phyloP scores from a whole-genome alignment of 2,329 filamentous ascomycete species.

The Diaporthe vaccinii region DNA sequence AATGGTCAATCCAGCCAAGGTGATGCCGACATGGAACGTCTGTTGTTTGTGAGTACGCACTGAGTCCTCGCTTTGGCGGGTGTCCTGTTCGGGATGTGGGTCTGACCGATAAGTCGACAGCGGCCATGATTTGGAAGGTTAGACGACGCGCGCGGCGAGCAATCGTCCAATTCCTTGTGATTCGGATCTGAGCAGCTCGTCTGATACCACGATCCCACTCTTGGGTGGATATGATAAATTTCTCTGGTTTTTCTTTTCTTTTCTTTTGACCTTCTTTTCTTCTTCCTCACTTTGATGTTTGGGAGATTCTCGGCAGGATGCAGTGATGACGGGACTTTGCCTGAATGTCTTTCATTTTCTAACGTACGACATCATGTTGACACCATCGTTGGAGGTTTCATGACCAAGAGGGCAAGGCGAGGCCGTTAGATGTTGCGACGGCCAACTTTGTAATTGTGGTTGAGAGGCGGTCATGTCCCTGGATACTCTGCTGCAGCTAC shows the following conservation, averaged over 20 bases:
- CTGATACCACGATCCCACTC: background rate
- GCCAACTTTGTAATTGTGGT: background rate
- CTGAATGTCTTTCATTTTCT: background rate
- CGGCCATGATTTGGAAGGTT: background rate
- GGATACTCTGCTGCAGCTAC: slow-evolving; percentile 12
- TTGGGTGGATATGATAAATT: background rate
- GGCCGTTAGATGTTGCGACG: background rate
- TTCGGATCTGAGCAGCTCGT: background rate
- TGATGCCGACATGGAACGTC: background rate
- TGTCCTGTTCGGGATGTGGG: no score
- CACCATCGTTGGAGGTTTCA: background rate
- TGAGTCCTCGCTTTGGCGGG: background rate
- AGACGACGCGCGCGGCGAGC: slow-evolving; percentile 39
- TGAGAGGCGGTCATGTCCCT: slow-evolving; percentile 7
- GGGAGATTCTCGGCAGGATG: background rate
- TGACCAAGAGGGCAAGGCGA: slow-evolving; percentile 1
- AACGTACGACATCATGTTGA: background rate
- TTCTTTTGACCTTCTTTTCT: background rate
- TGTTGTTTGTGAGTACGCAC: background rate
- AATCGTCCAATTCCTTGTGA: slow-evolving; percentile 37
- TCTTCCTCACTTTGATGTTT: background rate
- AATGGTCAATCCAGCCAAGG: background rate
- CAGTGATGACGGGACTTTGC: background rate
- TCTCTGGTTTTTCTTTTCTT: background rate
- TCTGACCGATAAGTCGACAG: background rate